Percentiles rank a stretch among this genome's conserved stretches.
Evolutionary conservation across 2,329 filamentous ascomycete species (phyloP).

Genomic region (Sclerotinia borealis): DNA sequence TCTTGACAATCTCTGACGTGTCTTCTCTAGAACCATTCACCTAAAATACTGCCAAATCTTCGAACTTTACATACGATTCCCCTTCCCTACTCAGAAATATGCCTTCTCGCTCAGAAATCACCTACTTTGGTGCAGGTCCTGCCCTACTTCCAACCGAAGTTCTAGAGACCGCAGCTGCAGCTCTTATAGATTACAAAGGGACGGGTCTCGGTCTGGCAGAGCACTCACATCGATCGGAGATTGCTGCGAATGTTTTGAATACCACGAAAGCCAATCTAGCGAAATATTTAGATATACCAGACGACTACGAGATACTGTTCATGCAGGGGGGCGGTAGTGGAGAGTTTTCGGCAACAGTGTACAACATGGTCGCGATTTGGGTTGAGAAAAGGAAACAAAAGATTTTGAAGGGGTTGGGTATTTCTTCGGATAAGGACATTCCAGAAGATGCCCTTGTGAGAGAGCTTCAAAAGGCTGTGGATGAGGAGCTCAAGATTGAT

Average conservation of each 20-base stretch:
- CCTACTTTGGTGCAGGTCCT: slow-evolving; percentile 87
- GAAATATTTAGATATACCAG: slow-evolving; percentile 71
- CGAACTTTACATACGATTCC: neutral
- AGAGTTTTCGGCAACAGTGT: slow-evolving; percentile 76
- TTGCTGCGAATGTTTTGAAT: slow-evolving; percentile 73
- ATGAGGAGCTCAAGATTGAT: slow-evolving; percentile 71
- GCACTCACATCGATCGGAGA: slow-evolving; percentile 78
- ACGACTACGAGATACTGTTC: slow-evolving; percentile 82
- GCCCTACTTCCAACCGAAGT: slow-evolving; percentile 79
- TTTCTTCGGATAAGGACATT: slow-evolving; percentile 39
- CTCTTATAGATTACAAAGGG: slow-evolving; percentile 74
- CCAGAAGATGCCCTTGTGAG: slow-evolving; percentile 51
- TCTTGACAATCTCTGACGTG: neutral
- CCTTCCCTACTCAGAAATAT: neutral
- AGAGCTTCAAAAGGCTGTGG: slow-evolving; percentile 56
- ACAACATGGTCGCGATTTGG: slow-evolving; percentile 82
- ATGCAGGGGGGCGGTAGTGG: slow-evolving; percentile 83
- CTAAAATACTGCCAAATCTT: neutral
- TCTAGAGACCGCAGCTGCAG: slow-evolving; percentile 67
- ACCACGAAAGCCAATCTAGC: slow-evolving; percentile 70
- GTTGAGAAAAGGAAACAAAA: slow-evolving; percentile 60
- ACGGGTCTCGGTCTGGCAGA: slow-evolving; percentile 83
- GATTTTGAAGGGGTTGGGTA: slow-evolving; percentile 50
- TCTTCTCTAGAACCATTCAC: neutral
- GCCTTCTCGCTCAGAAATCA: slow-evolving; percentile 44